phyloP scores from a whole-genome alignment of 2,329 filamentous ascomycete species.

The Davidsoniella neocaledoniae region DNA sequence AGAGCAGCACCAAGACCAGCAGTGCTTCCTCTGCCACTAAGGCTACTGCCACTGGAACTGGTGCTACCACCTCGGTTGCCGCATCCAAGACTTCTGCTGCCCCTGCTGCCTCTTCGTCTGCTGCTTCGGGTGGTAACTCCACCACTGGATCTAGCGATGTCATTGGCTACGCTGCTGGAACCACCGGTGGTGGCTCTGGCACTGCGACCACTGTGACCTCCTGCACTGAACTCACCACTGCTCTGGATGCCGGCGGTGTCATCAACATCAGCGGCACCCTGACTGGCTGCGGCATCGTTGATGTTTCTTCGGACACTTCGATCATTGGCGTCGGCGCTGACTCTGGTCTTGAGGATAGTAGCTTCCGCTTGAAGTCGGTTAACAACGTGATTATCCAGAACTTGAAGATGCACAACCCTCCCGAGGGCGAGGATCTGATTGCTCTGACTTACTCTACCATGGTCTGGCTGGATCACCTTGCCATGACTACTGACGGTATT shows the following conservation, averaged over 20 bases:
- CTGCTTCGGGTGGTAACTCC: conserved; percentile 5
- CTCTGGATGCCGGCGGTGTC: conserved; percentile 24
- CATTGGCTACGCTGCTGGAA: conserved; percentile 21
- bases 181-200: conserved; percentile 29
- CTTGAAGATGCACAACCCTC: conserved; percentile 33
- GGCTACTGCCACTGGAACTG: not conserved
- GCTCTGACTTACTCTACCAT: conserved; percentile 30
- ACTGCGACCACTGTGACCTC: conserved; percentile 28
- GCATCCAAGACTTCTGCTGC: not conserved
- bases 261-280: conserved; percentile 30
- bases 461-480: conserved; percentile 31
- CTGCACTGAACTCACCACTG: conserved; percentile 24
- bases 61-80: not conserved
- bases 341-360: conserved; percentile 25
- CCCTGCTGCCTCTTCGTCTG: conserved; percentile 1
- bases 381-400: conserved; percentile 42
- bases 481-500: conserved; percentile 22
- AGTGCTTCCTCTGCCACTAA: not conserved
- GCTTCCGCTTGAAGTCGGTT: conserved; percentile 29
- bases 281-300: conserved; percentile 25
- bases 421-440: conserved; percentile 32
- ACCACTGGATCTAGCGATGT: conserved; percentile 15
- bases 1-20: not conserved
- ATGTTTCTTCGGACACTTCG: conserved; percentile 31
- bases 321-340: conserved; percentile 31